phyloP scores from a whole-genome alignment of 1,284 basidiomycete genomes.

The Ceratobasidium papillatum region DNA sequence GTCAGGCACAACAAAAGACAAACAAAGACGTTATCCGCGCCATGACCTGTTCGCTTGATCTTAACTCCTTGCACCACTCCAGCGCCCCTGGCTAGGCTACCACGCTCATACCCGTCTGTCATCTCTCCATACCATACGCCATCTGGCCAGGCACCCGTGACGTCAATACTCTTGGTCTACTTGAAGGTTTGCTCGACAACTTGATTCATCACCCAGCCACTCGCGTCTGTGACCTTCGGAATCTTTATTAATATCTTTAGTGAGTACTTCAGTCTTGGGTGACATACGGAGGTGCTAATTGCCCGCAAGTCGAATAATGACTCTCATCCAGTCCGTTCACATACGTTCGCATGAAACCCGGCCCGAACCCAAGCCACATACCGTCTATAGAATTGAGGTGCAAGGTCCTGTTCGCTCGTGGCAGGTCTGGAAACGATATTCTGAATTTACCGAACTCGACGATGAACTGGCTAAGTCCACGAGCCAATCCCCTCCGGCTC shows the following conservation, averaged over 20 bases:
- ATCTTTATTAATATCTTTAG: not conserved
- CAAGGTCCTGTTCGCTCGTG: conserved; percentile 86
- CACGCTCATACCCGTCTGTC: not conserved
- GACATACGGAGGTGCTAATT: not conserved
- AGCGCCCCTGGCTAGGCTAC: not conserved
- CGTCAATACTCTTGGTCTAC: not conserved
- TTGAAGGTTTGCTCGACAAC: not conserved
- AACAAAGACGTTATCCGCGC: conserved; percentile 26
- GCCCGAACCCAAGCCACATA: conserved; percentile 69
- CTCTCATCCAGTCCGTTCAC: conserved; percentile 76
- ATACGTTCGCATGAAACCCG: conserved; percentile 63
- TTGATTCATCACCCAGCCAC: not conserved
- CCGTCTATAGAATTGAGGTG: conserved; percentile 81
- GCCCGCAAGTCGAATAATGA: conserved; percentile 55
- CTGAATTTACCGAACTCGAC: conserved; percentile 90
- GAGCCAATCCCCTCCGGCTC: conserved; percentile 73
- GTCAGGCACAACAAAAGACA: conserved; percentile 8
- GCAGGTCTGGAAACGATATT: conserved; percentile 93
- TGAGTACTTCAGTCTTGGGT: not conserved
- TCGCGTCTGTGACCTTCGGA: not conserved
- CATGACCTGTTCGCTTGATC: conserved; percentile 20
- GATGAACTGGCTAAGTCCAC: conserved; percentile 78
- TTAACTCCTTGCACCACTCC: not conserved
- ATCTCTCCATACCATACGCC: not conserved
- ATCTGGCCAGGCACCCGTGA: not conserved